phyloP scores from a whole-genome alignment of 2,329 filamentous ascomycete species.

The Colletotrichum caudatum region DNA sequence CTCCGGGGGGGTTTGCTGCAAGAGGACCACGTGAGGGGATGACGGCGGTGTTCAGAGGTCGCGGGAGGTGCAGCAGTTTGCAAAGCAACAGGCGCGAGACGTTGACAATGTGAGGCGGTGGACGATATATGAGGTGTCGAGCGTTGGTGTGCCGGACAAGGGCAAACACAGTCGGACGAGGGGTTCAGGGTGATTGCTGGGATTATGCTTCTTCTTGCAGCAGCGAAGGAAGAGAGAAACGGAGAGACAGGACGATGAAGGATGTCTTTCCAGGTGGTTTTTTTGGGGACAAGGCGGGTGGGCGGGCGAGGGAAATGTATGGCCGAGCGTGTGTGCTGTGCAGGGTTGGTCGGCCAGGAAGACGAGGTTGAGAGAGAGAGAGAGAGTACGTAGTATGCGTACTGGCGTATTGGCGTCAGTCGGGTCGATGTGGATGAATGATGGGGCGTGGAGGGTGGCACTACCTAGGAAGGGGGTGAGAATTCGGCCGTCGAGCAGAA shows the following conservation, averaged over 20 bases:
- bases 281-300: slow-evolving; percentile 28
- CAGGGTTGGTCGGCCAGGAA: slow-evolving; percentile 3
- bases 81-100: slow-evolving; percentile 13
- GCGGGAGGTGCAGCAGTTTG: slow-evolving; percentile 15
- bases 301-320: slow-evolving; percentile 37
- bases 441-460: slow-evolving; percentile 8
- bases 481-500: neutral
- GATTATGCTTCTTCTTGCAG: neutral
- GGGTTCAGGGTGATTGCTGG: slow-evolving; percentile 10
- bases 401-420: neutral
- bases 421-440: slow-evolving; percentile 1
- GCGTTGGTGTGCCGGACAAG: slow-evolving; percentile 24
- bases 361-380: neutral
- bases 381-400: neutral
- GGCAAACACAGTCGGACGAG: neutral
- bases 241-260: slow-evolving; percentile 23
- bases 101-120: slow-evolving; percentile 19
- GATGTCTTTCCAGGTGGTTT: slow-evolving; percentile 25
- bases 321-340: slow-evolving; percentile 13
- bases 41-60: slow-evolving; percentile 22
- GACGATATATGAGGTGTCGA: slow-evolving; percentile 36
- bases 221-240: slow-evolving; percentile 4
- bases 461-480: neutral
- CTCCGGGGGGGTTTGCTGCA: slow-evolving; percentile 33
- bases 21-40: slow-evolving; percentile 34